These are phyloP conservation scores for Inga oerstediana DNA, from an alignment of 306 rosid genomes.

Conservation along the genomic window DNA sequence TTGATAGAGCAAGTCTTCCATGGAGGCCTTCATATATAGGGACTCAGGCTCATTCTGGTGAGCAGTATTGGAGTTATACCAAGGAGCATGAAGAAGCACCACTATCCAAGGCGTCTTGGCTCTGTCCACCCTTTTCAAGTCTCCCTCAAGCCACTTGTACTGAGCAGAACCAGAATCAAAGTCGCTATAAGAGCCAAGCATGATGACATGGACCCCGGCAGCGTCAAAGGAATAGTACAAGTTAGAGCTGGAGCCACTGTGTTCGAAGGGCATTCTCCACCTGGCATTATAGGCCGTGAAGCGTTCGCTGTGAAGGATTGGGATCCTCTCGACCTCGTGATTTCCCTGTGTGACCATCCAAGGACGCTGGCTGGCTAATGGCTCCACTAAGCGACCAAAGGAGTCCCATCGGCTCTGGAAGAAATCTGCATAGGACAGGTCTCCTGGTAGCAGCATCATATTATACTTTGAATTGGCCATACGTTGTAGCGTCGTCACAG, in stretches of 20 bases:
- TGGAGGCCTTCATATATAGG: constrained; percentile 53
- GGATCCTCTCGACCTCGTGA: constrained; percentile 76
- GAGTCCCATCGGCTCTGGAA: constrained; percentile 66
- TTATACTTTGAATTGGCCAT: constrained; percentile 55
- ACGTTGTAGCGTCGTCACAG: constrained; percentile 60
- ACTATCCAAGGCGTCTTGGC: constrained; percentile 67
- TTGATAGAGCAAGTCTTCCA: constrained; percentile 71
- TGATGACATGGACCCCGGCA: constrained; percentile 71
- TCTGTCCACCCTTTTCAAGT: constrained; percentile 59
- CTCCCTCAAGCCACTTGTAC: constrained; percentile 64
- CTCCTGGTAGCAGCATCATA: constrained; percentile 76
- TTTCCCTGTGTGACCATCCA: constrained; percentile 96
- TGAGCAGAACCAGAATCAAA: constrained; percentile 57
- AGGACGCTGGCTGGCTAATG: constrained; percentile 78
- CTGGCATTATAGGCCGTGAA: constrained; percentile 87
- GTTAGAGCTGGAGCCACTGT: constrained; percentile 76
- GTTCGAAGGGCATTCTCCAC: constrained; percentile 78
- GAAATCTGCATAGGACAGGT: constrained; percentile 68
- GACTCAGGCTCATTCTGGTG: constrained; percentile 76
- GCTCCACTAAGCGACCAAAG: constrained; percentile 77
- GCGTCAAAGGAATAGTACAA: constrained; percentile 80
- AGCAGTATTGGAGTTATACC: constrained; percentile 81
- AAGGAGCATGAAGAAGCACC: constrained; percentile 81
- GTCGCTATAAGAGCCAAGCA: constrained; percentile 83
- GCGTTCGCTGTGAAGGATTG: constrained; percentile 19